Base-by-base conservation (phyloP, 2,329 filamentous ascomycete genomes). In the Shiraia sp. region DNA sequence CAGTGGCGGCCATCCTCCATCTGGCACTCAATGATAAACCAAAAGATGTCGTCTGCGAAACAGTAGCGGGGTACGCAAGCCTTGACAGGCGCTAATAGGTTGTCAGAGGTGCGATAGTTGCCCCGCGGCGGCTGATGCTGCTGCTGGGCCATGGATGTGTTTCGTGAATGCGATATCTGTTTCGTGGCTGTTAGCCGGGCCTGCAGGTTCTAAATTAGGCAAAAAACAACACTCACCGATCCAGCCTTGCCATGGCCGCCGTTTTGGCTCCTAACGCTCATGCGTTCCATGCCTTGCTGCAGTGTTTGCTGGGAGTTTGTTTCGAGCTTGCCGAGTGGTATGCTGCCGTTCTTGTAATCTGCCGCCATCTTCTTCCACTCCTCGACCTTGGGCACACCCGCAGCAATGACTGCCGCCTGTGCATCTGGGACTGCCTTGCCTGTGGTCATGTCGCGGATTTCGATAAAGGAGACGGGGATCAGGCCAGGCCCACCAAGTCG, bases 291-390 rank as follows among this genome's bases (percentile, higher is more conserved):
- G 10, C 78, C 75, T 53, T 80, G 79, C 55, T 79, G 74, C 39
- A 76, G 66, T 49, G 40, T 81, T 77, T 44, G 74, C 77, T 61
- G 61, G 22, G 68, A 69, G 46, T 70, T 70, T 24, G 61, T 61
- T 59, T 92, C 89, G 55, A 95, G 92, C 71, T 92, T 95, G 55
- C 93, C 93, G 29, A 99, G 76, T 0, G 91, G 92, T 65, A 99
- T 97, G 72, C 93, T 97, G 69, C 91, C 96, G 68, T 97, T 96
- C 77, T 99, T 99, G 74, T 99, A 99, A 52, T 96, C 92, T 41
- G 92, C 92, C 0, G 93, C 91, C 90, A 96, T 96, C 74, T 95
- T 95, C 77, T 99, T 99, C 93, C 93, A 99, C 62, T 99, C 93
- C 66, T 99, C 93, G 3, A 99, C 93, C 61, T 86, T 87, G 10